phyloP scores from a whole-genome alignment of 495 filamentous ascomycete genomes.

The Penicillium cinerascens region DNA sequence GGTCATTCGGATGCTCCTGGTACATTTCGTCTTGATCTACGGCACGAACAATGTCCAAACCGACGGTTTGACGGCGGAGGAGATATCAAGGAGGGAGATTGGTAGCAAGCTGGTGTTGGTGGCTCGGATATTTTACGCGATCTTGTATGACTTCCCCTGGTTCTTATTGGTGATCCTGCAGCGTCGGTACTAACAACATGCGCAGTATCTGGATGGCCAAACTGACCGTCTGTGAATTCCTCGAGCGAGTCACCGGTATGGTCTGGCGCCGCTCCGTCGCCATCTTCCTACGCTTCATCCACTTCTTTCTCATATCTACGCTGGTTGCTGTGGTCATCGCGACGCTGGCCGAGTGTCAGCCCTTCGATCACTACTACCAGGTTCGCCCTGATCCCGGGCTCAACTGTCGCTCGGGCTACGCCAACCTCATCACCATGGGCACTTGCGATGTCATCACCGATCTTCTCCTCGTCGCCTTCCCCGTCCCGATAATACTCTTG shows the following conservation, averaged over 20 bases:
- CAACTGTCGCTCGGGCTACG: conserved; percentile 77
- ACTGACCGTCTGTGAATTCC: conserved; percentile 83
- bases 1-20: conserved; percentile 73
- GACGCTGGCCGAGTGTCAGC: conserved; percentile 80
- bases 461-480: conserved; percentile 79
- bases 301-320: conserved; percentile 69
- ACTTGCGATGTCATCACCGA: conserved; percentile 84
- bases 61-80: conserved; percentile 33
- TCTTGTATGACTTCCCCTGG: conserved; percentile 45
- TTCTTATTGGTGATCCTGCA: background rate
- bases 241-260: conserved; percentile 67
- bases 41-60: conserved; percentile 79
- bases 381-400: conserved; percentile 84
- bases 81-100: conserved; percentile 42
- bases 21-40: conserved; percentile 77
- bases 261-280: conserved; percentile 72
- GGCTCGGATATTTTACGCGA: conserved; percentile 53
- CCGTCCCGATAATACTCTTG: conserved; percentile 77
- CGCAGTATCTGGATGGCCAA: conserved; percentile 90
- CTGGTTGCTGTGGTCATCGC: conserved; percentile 76
- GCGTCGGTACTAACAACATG: background rate
- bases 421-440: conserved; percentile 84
- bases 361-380: conserved; percentile 86
- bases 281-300: conserved; percentile 61
- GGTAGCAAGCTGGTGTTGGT: conserved; percentile 54